phyloP scores from a whole-genome alignment of 2,329 filamentous ascomycete species.

The Metarhizium anisopliae region DNA sequence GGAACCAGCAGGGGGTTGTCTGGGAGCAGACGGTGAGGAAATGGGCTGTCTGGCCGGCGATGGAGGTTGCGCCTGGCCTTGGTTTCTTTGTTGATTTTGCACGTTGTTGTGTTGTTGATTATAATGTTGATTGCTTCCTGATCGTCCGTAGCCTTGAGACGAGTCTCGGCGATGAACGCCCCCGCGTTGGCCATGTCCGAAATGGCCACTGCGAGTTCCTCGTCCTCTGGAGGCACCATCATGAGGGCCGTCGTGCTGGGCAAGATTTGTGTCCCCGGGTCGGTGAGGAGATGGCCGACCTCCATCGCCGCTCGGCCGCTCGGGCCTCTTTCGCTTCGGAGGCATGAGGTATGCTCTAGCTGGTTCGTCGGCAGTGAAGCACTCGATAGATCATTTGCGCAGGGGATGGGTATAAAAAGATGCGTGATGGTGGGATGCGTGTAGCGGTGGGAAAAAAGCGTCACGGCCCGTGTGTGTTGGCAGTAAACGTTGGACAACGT shows the following conservation, averaged over 20 bases:
- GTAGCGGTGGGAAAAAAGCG: not conserved
- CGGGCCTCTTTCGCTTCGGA: conserved; percentile 51
- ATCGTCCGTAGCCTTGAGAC: conserved; percentile 26
- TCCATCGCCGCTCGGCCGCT: conserved; percentile 39
- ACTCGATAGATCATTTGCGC: conserved; percentile 21
- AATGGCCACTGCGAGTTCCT: conserved; percentile 29
- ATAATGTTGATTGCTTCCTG: conserved; percentile 13
- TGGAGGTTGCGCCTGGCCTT: conserved; percentile 12
- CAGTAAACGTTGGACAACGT: not conserved
- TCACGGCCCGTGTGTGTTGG: not conserved
- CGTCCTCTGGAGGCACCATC: conserved; percentile 39
- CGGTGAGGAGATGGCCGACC: conserved; percentile 54
- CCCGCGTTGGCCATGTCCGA: conserved; percentile 30
- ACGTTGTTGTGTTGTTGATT: conserved; percentile 9
- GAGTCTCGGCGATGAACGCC: conserved; percentile 44
- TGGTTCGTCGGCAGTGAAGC: conserved; percentile 1
- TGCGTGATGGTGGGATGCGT: not conserved
- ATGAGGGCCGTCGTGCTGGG: conserved; percentile 46
- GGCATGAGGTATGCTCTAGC: conserved; percentile 34
- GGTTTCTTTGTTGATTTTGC: conserved; percentile 14
- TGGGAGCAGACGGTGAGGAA: not conserved
- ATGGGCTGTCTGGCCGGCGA: conserved; percentile 13
- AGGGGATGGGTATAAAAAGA: not conserved
- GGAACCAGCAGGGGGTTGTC: not conserved
- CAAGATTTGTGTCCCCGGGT: conserved; percentile 45